These are phyloP conservation scores for Aurinia saxatilis DNA, from an alignment of 345 rosid genomes.

Conservation along the genomic window DNA sequence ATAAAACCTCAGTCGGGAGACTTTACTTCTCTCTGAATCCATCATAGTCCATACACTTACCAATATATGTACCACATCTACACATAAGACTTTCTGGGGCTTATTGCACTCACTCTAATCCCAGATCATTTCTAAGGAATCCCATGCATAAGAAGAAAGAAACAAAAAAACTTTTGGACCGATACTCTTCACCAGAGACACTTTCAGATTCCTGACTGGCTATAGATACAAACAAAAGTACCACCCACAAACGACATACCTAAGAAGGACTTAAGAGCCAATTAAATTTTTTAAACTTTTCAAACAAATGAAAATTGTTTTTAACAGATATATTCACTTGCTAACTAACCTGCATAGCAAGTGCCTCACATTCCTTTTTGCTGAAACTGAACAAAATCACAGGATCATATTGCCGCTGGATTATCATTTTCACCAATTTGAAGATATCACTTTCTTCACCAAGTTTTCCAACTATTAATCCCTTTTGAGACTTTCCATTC, in stretches of 20 bases:
- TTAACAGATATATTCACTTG: neutral
- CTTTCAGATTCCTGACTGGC: neutral
- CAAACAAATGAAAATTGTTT: neutral
- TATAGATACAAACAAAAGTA: neutral
- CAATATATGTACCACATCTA: neutral
- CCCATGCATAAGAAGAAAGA: neutral
- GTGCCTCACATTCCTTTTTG: conserved; percentile 96
- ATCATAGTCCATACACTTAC: neutral
- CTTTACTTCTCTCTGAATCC: neutral
- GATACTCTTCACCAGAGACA: neutral
- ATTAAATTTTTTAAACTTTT: neutral
- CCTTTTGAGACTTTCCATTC: conserved; percentile 68
- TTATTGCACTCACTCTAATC: neutral
- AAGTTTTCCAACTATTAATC: conserved; percentile 54
- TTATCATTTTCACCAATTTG: conserved; percentile 96
- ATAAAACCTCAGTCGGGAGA: neutral
- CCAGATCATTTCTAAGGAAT: neutral
- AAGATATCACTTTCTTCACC: conserved; percentile 98
- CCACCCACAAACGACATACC: neutral
- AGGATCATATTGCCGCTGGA: conserved; percentile 93
- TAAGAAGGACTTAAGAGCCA: neutral
- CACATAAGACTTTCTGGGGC: neutral
- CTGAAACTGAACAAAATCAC: conserved; percentile 96
- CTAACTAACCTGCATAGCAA: conserved; percentile 85
- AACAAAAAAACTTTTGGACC: neutral